Evolutionary conservation across 1,139 yeast genomes (phyloP), one percentile per base, ranked within the genome.

Genomic region (Saccharomyces hybrid): DNA sequence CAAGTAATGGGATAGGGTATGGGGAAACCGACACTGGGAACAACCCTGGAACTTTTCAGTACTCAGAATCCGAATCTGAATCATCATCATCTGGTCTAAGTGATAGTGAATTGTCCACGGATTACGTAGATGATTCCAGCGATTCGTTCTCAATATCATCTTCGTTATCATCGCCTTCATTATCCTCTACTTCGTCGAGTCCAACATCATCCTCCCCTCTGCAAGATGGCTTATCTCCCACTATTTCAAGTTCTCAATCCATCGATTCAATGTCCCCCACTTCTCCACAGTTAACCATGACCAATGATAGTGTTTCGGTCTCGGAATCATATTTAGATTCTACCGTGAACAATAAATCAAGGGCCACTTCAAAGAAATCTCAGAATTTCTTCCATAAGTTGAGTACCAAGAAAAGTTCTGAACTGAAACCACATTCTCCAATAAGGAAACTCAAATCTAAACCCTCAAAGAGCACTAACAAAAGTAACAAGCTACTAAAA

Each of bases 81-180:
- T 60, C 62, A 5, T 56, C 61, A 1, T 62, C 68, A 4, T 61
- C 67, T 1, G 72, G 70, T 2, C 51, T 69, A 6, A 69, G 71
- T 51, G 71, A 66, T 44, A 66, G 70, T 42, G 71, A 69, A 48
- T 52, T 68, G 26, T 67, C 71, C 2, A 70, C 72, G 0, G 72
- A 69, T 54, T 67, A 66, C 56, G 65, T 68, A 1, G 70, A 68
- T 51, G 57, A 53, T 11, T 63, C 68, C 5, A 58, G 63, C 28
- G 27, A 26, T 42, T 23, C 38, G 5, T 20, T 38, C 6, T 38
- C 42, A 3, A 38, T 38, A 38, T 38, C 42, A 2, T 38, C 42
- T 9, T 61, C 61, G 3, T 62, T 64, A 2, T 54, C 57, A 25
- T 54, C 32, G n/a, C 48, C 53, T 2, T 53, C 48, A 8, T 54